Base-by-base conservation (phyloP, 495 filamentous ascomycete species). In the Aspergillus bertholletiae region DNA sequence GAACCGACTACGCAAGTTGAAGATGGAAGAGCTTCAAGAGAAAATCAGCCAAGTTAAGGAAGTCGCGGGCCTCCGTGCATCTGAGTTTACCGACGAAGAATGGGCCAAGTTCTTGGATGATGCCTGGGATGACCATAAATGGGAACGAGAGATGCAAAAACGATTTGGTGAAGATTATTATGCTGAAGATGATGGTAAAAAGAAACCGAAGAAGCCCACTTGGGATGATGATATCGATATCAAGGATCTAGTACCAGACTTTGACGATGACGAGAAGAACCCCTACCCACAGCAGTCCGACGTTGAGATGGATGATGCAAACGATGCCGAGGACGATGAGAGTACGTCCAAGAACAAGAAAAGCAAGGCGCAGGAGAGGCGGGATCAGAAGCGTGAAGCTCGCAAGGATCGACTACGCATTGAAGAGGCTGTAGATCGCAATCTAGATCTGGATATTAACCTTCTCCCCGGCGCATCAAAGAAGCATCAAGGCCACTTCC, bases 191-290 rank as follows among this genome's bases (percentile, higher is more conserved):
- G 70, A 60, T 1, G 61, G 61, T 28, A 82, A 81, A 61, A 81
- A 79, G 58, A 84, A 81, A 55, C 71, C 82, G 17, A 94, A 90
- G 77, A 98, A 98, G 77, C 94, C 94, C 18, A 89, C 85, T 51
- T 98, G 92, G 89, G 88, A 96, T 54, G 90, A 96, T 60, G 94
- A 98, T 62, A 96, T 97, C 62, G 92, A 96, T 62, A 97, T 97
- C 73, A 88, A 85, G 24, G 93, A 98, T 67, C 72, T 98, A 26
- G 72, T 96, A 35, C 91, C 92, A 2, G 90, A 94, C 54, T 97
- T 95, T 63, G 82, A 81, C 12, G 77, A 89, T 13, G 84, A 85
- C 27, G 75, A 76, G 17, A 78, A 77, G 12, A 72, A 78, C 50
- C 82, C 84, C 21, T 64, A 70, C 0, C 68, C 87, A 44, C 73